Base-by-base conservation (phyloP, 768 basidiomycete species). In the Sarcomyxa edulis region DNA sequence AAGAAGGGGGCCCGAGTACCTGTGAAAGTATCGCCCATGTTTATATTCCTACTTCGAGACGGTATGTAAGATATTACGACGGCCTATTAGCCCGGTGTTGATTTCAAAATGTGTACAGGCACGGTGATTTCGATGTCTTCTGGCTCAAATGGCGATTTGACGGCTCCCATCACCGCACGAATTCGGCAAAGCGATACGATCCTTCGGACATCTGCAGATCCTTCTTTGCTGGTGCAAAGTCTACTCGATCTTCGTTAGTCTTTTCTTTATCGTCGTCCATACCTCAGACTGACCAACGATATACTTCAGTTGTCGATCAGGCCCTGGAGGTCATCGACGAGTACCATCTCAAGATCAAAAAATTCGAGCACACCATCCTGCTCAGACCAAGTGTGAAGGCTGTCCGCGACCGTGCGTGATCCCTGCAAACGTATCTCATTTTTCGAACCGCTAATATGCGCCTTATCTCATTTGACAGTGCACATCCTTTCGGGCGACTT, bases 401-500 rank as follows among this genome's bases (percentile, higher is more conserved):
- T 22, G 78, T 85, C 15, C 69, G 79, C n/a, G 66, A 63, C 29
- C 51, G 81, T 83, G 50, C 32, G 78, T 58, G n/a, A n/a, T n/a
- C n/a, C n/a, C 8, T 32, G 37, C 3, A 29, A 25, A 8, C 25
- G n/a, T 36, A 14, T 10, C 26, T 33, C 35, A 33, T 12, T n/a
- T 21, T 7, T 27, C 25, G 5, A 36, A 15, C 37, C 22, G 38
- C 12, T 22, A n/a, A 7, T 22, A 11, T 7, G 23, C 24, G 21
- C 16, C 32, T 27, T 30, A 35, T 32, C 22, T n/a, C 6, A 26
- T 20, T 21, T 21, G 25, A 9, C 38, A 82, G 82, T 86, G 37
- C 84, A 87, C 52, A 79, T 87, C 39, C 62, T 85, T 9, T 81
- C 80, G 21, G 82, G 81, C 9, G 81, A 87, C 49, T 65, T 86